Percentiles rank a stretch among this genome's conserved stretches.
Conservation (phyloP, 495 filamentous ascomycete species). For the Neurospora africana region DNA sequence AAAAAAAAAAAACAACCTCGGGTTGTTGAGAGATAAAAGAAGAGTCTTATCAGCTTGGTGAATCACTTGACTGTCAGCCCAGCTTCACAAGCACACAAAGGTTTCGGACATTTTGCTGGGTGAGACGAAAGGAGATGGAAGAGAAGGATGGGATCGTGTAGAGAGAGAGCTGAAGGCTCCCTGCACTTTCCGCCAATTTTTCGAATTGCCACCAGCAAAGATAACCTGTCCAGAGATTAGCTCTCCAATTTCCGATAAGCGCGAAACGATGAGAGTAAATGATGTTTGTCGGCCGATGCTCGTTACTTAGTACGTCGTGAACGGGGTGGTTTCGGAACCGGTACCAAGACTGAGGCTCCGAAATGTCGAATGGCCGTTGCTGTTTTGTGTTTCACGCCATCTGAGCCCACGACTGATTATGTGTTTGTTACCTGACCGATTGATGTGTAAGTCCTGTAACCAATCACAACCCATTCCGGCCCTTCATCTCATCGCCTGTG, state of each 20-base stretch:
- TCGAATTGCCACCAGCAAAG: background rate
- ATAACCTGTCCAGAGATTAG: background rate
- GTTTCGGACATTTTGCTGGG: background rate
- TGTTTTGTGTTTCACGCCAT: background rate
- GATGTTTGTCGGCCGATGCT: background rate
- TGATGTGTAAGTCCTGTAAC: background rate
- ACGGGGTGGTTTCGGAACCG: background rate
- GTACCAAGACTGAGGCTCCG: background rate
- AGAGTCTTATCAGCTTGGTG: background rate
- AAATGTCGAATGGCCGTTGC: background rate
- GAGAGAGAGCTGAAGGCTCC: background rate
- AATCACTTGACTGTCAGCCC: background rate
- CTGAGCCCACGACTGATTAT: background rate
- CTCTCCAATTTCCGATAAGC: background rate
- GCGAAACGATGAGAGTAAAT: background rate
- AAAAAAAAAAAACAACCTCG: too few species aligned
- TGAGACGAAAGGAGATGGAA: background rate
- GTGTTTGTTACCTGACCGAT: background rate
- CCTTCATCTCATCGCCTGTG: background rate
- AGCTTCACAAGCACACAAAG: background rate
- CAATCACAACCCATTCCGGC: conserved; percentile 1
- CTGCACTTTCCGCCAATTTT: background rate
- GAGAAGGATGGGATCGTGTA: background rate
- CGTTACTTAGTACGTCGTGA: background rate
- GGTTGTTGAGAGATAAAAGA: background rate